Evolutionary conservation across 768 basidiomycete genomes (phyloP).

Genomic region (Mycena latifolia): DNA sequence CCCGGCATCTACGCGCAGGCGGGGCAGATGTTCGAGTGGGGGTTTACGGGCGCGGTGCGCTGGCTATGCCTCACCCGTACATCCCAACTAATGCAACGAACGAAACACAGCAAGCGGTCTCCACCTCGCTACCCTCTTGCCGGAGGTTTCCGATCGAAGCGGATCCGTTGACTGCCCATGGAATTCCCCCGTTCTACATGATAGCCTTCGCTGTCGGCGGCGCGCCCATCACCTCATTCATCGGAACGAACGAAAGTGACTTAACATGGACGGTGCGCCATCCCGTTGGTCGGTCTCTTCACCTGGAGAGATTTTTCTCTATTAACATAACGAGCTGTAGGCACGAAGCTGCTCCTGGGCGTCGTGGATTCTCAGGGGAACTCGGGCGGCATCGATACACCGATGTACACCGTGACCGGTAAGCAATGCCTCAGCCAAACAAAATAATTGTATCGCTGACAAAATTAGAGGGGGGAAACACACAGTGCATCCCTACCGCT

Average conservation of each 20-base stretch:
- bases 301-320: background rate
- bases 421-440: conserved; percentile 21
- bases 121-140: conserved; percentile 14
- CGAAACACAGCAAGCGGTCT: no score
- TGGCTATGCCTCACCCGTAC: no score
- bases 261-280: conserved; percentile 58
- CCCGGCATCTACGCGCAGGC: no score
- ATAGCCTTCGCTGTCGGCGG: conserved; percentile 56
- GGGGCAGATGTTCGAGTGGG: no score
- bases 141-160: background rate
- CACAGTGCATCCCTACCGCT: conserved; percentile 31
- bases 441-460: background rate
- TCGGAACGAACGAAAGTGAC: conserved; percentile 52
- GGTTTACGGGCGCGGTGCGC: no score
- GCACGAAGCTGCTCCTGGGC: conserved; percentile 54
- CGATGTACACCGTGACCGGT: conserved; percentile 50
- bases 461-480: conserved; percentile 31
- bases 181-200: conserved; percentile 56
- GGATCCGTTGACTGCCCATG: conserved; percentile 2
- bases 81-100: no score
- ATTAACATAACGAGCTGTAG: conserved; percentile 43
- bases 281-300: conserved; percentile 49
- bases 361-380: conserved; percentile 59
- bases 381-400: conserved; percentile 54
- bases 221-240: conserved; percentile 47